phyloP scores from a whole-genome alignment of 2,329 filamentous ascomycete genomes.

The Fusarium sp. region DNA sequence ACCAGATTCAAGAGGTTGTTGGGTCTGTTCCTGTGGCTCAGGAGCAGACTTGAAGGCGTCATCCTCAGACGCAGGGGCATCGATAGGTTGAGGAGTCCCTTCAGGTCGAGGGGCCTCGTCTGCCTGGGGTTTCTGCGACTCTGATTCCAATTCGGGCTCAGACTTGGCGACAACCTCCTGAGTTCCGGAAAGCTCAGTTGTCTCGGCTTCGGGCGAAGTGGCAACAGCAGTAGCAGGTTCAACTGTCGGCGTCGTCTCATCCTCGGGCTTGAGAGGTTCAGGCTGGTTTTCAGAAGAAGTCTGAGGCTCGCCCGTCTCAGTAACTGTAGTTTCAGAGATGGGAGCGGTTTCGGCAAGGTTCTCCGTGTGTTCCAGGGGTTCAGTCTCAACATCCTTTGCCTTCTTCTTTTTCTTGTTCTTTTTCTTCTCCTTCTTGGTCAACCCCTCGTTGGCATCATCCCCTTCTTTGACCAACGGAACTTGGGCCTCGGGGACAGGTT shows the following conservation, averaged over 20 bases:
- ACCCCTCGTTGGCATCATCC: not conserved
- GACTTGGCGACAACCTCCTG: not conserved
- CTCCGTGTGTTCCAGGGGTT: not conserved
- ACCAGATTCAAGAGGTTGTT: not conserved
- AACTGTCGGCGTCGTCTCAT: not conserved
- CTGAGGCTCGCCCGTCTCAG: not conserved
- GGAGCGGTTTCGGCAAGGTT: not conserved
- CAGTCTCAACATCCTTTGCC: not conserved
- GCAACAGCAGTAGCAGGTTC: not conserved
- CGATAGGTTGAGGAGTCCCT: not conserved
- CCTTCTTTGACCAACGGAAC: not conserved
- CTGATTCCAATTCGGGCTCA: not conserved
- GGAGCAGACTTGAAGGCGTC: not conserved
- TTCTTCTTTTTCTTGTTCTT: slow-evolving; percentile 13
- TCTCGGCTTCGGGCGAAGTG: not conserved
- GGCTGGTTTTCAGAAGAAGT: not conserved
- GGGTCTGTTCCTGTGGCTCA: not conserved
- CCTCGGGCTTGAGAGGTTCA: not conserved
- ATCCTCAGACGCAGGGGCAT: not conserved
- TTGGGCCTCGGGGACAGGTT: not conserved
- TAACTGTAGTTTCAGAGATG: not conserved
- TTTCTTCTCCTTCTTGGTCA: slow-evolving; percentile 18
- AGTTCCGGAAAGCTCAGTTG: not conserved
- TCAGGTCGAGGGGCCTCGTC: not conserved
- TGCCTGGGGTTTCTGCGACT: not conserved